Evolutionary conservation across 176 grass and related monocot species (phyloP).

Genomic region (Panicum miliaceum): DNA sequence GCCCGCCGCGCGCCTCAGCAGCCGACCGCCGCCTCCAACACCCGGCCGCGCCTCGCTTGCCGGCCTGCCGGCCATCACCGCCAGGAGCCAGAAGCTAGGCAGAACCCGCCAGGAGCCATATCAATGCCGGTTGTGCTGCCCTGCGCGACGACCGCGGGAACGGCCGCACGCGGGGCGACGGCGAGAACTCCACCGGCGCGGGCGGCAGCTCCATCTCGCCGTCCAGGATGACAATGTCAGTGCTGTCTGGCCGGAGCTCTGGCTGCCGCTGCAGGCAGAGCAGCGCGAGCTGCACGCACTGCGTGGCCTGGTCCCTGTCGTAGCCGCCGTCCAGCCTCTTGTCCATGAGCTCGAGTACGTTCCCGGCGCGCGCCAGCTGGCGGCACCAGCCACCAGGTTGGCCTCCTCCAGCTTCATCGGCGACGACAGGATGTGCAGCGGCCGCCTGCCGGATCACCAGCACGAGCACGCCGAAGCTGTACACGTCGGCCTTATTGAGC

Average conservation of each 20-base stretch:
- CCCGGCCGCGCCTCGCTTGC: too few relatives aligned
- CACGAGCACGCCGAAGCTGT: conserved; percentile 79
- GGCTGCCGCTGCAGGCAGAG: conserved; percentile 84
- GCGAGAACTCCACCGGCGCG: conserved; percentile 64
- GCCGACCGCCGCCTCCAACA: too few relatives aligned
- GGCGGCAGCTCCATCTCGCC: conserved; percentile 87
- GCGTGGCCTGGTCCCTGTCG: conserved; percentile 64
- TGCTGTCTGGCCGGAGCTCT: conserved; percentile 75
- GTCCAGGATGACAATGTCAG: conserved; percentile 74
- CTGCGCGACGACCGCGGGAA: conserved; percentile 57
- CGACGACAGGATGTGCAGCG: conserved; percentile 84
- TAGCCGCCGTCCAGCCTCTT: conserved; percentile 63
- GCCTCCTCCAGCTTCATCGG: conserved; percentile 95
- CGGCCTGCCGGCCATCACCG: too few relatives aligned
- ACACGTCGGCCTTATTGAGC: conserved; percentile 69
- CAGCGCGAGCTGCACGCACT: conserved; percentile 80
- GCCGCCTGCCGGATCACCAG: conserved; percentile 83
- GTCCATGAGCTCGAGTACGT: conserved; percentile 83
- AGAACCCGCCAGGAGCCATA: too few relatives aligned
- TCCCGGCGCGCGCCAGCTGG: conserved; percentile 70
- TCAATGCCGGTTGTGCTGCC: conserved; percentile 25
- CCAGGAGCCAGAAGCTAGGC: too few relatives aligned
- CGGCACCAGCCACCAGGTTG: conserved; percentile 92
- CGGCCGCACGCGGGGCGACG: conserved; percentile 53
- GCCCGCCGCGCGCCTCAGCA: too few relatives aligned